phyloP scores from a whole-genome alignment of 1,284 basidiomycete species.

The Microstroma glucosiphilum region DNA sequence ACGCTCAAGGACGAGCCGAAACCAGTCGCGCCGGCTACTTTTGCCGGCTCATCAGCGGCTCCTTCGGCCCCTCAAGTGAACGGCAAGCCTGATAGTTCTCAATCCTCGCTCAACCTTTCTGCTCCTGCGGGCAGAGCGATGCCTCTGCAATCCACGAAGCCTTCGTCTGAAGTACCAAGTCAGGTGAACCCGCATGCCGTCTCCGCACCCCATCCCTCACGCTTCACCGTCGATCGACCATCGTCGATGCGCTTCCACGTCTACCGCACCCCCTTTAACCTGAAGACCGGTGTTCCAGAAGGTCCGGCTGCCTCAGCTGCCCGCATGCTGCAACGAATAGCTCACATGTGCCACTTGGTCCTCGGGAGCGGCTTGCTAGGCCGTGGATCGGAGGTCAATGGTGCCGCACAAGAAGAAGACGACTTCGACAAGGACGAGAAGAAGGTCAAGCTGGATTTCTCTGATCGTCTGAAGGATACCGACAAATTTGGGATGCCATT shows the following conservation, averaged over 20 bases:
- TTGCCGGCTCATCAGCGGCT: background rate
- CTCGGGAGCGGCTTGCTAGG: background rate
- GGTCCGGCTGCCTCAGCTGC: background rate
- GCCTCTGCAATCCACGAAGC: too few relatives aligned
- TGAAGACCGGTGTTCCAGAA: background rate
- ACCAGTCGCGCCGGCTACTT: background rate
- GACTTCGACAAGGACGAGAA: slow-evolving; percentile 1
- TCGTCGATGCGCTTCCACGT: background rate
- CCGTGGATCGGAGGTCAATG: background rate
- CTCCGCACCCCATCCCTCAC: background rate
- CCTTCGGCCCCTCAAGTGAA: background rate
- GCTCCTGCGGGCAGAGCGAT: too few relatives aligned
- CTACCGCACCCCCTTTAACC: slow-evolving; percentile 3
- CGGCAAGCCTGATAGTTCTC: background rate
- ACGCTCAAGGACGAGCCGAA: background rate
- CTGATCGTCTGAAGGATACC: background rate
- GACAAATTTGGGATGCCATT: slow-evolving; percentile 3
- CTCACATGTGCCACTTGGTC: background rate
- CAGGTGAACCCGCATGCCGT: background rate
- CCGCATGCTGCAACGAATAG: background rate
- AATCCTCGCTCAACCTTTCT: too few relatives aligned
- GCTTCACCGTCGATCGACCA: slow-evolving; percentile 1
- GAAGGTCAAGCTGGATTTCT: slow-evolving; percentile 6
- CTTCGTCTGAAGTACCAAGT: background rate
- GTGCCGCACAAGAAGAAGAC: background rate